Evolutionary conservation across 1,284 basidiomycete species (phyloP).

Genomic region (Neonothopanus nambi): DNA sequence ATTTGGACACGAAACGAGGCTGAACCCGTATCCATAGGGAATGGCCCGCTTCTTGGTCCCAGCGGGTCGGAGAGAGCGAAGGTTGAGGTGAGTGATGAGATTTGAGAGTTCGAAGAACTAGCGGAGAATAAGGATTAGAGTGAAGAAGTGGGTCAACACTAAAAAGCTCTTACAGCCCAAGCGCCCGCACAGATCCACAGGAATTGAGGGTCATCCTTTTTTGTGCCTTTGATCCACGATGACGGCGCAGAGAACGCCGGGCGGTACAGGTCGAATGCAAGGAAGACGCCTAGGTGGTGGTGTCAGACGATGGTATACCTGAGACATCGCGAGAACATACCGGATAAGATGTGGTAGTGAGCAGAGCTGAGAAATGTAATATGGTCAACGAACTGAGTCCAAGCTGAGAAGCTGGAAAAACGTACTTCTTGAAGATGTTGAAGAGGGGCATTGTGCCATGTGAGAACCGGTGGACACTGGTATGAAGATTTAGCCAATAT

Average conservation of each 20-base stretch:
- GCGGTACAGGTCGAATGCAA: slow-evolving; percentile 82
- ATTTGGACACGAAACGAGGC: slow-evolving; percentile 86
- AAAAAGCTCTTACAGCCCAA: slow-evolving; percentile 68
- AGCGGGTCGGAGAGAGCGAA: slow-evolving; percentile 80
- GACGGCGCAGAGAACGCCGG: slow-evolving; percentile 65
- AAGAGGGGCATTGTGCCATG: slow-evolving; percentile 90
- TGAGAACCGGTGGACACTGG: slow-evolving; percentile 90
- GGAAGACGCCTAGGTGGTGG: slow-evolving; percentile 58
- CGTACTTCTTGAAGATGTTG: slow-evolving; percentile 91
- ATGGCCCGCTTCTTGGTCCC: slow-evolving; percentile 82
- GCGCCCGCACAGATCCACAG: slow-evolving; percentile 67
- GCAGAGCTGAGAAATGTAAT: slow-evolving; percentile 62
- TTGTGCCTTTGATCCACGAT: slow-evolving; percentile 64
- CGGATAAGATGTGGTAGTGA: slow-evolving; percentile 87
- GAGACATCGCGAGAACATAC: slow-evolving; percentile 36
- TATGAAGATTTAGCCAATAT: slow-evolving; percentile 2
- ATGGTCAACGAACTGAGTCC: slow-evolving; percentile 2
- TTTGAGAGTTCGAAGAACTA: slow-evolving; percentile 91
- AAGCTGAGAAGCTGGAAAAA: slow-evolving; percentile 10
- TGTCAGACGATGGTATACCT: background rate
- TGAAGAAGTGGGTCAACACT: slow-evolving; percentile 2
- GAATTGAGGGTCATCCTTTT: slow-evolving; percentile 69
- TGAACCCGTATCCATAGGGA: slow-evolving; percentile 86
- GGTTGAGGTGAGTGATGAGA: slow-evolving; percentile 78
- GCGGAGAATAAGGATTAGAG: background rate